Evolutionary conservation across 1,284 basidiomycete species (phyloP).

Genomic region (Coriolopsis trogii): DNA sequence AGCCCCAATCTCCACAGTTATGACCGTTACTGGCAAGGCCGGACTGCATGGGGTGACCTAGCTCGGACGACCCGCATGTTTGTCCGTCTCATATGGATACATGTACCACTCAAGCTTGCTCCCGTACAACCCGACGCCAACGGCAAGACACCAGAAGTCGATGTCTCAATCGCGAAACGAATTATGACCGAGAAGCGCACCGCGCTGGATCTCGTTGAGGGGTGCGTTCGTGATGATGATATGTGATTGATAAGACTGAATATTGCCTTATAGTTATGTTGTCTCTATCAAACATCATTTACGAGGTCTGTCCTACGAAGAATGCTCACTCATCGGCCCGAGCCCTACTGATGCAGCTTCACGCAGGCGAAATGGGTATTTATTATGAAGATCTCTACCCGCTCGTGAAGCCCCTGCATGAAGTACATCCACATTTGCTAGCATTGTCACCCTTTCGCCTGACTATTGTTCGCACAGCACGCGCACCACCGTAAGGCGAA

Average conservation of each 20-base stretch:
- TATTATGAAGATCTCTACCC: constrained; percentile 63
- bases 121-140: background rate
- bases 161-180: constrained; percentile 44
- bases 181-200: constrained; percentile 64
- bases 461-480: too few species aligned
- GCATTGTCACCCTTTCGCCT: too few species aligned
- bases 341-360: background rate
- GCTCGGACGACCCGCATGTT: constrained; percentile 52
- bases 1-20: constrained; percentile 41
- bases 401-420: constrained; percentile 45
- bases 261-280: constrained; percentile 44
- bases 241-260: background rate
- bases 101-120: constrained; percentile 52
- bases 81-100: constrained; percentile 63
- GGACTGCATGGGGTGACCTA: constrained; percentile 60
- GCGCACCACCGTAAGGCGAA: constrained; percentile 12
- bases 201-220: constrained; percentile 61
- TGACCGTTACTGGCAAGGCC: constrained; percentile 68
- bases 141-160: constrained; percentile 36
- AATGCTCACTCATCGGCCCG: too few species aligned
- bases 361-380: constrained; percentile 52
- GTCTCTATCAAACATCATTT: constrained; percentile 69
- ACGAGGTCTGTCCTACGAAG: constrained; percentile 44
- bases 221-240: constrained; percentile 37
- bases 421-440: constrained; percentile 32